A percentile compares a stretch with the other conserved stretches of the same genome.
Conservation (phyloP, 441 rosid genomes). For the Manihot esculenta region DNA sequence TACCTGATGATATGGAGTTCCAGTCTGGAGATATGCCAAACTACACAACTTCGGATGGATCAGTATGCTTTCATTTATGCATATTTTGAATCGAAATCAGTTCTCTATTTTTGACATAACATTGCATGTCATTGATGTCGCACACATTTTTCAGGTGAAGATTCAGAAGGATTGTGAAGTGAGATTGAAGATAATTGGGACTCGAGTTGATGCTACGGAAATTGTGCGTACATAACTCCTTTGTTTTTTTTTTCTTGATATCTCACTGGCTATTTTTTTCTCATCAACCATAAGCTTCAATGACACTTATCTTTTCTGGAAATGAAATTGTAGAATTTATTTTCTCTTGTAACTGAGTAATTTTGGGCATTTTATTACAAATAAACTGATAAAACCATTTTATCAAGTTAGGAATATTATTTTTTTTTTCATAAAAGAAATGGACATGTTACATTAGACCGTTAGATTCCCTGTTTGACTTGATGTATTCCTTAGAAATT, state of each 20-base stretch:
- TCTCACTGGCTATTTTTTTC: neutral
- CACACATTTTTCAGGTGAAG: constrained; percentile 56
- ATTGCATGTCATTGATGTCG: constrained; percentile 17
- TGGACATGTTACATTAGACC: neutral
- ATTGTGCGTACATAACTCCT: constrained; percentile 45
- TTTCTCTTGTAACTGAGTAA: neutral
- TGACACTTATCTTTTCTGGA: neutral
- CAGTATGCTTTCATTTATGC: constrained; percentile 40
- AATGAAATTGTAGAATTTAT: neutral
- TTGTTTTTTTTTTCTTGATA: neutral
- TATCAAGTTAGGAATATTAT: neutral
- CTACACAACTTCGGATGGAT: constrained; percentile 89
- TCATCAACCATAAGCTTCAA: neutral
- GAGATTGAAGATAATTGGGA: constrained; percentile 88
- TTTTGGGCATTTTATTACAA: neutral
- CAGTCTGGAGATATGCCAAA: constrained; percentile 93
- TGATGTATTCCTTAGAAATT: neutral
- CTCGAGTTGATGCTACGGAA: constrained; percentile 91
- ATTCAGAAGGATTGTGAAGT: constrained; percentile 95
- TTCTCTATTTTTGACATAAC: neutral
- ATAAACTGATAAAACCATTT: neutral
- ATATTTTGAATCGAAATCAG: neutral
- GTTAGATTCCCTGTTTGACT: neutral
- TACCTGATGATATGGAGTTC: constrained; percentile 96
- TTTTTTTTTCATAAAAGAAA: too few relatives aligned